Base-by-base conservation (phyloP, 176 grass and related monocot species). In the Saccharum spontaneum region DNA sequence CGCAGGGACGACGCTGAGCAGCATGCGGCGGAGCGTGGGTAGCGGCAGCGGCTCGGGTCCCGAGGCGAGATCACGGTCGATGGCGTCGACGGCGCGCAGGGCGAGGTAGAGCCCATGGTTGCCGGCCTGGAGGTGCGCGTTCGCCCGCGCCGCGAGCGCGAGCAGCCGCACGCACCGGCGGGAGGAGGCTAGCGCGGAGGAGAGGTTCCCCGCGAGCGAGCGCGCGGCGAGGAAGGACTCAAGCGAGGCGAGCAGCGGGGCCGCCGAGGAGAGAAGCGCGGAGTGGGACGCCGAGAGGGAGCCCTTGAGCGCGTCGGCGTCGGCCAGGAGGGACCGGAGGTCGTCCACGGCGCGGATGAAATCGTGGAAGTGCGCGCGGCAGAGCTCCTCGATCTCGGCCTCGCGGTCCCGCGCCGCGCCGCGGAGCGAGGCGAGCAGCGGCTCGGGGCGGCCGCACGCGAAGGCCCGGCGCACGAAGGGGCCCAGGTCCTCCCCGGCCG, bases 261-360 rank as follows among this genome's bases (percentile, higher is more conserved):
- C 85, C 30, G 91, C 87, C 0, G 93, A 87, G 37, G 97, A 96
- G 33, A 90, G 89, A n/a, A 99, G 91, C 15, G 81, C 84, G 20
- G 86, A 71, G 80, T 99, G 91, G 49, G 93, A 93, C 18, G 88
- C 88, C 1, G 91, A 94, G 70, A 99, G 93, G 33, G 90, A 88
- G 13, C 88, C 89, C 90, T 99, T 99, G 75, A 99, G 86, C 59
- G 87, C 88, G 67, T 99, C 93, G 34, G 92, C 93, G 43, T 95
- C 97, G 65, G 91, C 86, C 36, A 99, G 97, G n/a, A 99, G 93
- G 49, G 97, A 99, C 65, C 97, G 94, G 71, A 99, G 93, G 86
- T 99, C 93, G 76, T 99, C 91, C 48, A 99, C 93, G 38, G 93
- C 93, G 75, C 91, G 82, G 81, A 99, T 99, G 79, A 99, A 99